These are phyloP conservation scores for Coemansia sp. DNA, from an alignment of 192 early-diverging fungal genomes.

Conservation along the genomic window DNA sequence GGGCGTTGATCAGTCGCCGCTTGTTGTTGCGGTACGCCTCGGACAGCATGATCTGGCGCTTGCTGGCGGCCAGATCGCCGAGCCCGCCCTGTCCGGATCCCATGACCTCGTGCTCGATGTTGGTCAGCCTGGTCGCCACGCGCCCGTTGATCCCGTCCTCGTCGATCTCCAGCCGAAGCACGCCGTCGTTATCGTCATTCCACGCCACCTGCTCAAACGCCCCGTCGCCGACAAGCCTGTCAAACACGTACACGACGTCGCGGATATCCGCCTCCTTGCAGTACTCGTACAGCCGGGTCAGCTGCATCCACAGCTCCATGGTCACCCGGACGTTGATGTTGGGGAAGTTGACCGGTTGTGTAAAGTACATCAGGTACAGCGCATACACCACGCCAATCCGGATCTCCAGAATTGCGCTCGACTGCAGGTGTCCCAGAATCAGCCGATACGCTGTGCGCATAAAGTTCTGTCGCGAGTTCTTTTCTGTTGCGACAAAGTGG, in stretches of 20 bases:
- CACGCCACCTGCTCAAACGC: conserved; percentile 58
- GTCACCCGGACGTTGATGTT: conserved; percentile 55
- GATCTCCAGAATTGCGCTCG: conserved; percentile 45
- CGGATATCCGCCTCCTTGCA: conserved; percentile 45
- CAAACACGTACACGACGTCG: conserved; percentile 53
- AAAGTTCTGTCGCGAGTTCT: conserved; percentile 57
- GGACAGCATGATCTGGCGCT: conserved; percentile 36
- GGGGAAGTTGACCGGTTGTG: conserved; percentile 58
- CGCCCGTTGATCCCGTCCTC: conserved; percentile 34
- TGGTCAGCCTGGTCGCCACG: conserved; percentile 29
- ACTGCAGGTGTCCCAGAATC: conserved; percentile 47
- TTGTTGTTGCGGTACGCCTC: conserved; percentile 44
- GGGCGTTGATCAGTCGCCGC: conserved; percentile 40
- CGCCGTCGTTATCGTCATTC: conserved; percentile 52
- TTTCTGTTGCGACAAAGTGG: conserved; percentile 62
- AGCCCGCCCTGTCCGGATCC: conserved; percentile 44
- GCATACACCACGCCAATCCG: conserved; percentile 57
- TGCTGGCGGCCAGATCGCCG: conserved; percentile 43
- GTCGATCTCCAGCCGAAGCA: conserved; percentile 46
- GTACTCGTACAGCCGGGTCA: conserved; percentile 52
- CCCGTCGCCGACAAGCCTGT: conserved; percentile 41
- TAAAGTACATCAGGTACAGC: conserved; percentile 60
- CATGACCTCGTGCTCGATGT: conserved; percentile 56
- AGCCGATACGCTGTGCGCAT: conserved; percentile 58
- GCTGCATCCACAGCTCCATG: conserved; percentile 50